Evolutionary conservation across 148 eudicot genomes (phyloP).

Genomic region (Simmondsia chinensis): DNA sequence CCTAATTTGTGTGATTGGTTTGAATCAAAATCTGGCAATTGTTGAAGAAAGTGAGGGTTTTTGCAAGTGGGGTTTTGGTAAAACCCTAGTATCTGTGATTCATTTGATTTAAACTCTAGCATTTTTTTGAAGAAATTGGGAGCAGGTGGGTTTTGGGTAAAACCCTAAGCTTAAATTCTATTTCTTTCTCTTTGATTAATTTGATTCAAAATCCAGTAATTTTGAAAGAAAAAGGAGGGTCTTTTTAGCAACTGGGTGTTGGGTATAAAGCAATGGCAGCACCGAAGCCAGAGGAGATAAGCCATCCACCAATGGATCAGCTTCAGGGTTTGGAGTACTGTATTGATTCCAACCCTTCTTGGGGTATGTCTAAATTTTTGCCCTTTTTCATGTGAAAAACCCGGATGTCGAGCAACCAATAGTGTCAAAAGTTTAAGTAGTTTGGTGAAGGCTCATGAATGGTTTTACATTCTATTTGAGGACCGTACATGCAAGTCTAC

Average conservation of each 20-base stretch:
- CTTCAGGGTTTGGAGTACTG: conserved; percentile 97
- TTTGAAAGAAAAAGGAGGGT: not conserved
- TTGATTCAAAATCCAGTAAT: too few relatives aligned
- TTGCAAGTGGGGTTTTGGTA: too few relatives aligned
- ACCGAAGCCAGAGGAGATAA: conserved; percentile 74
- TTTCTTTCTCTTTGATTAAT: conserved; percentile 1
- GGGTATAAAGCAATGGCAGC: conserved; percentile 36
- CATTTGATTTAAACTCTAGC: conserved; percentile 10
- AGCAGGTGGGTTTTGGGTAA: not conserved
- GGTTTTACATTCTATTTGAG: too few relatives aligned
- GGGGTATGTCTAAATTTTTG: conserved; percentile 48
- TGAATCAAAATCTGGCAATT: too few relatives aligned
- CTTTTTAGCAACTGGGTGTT: not conserved
- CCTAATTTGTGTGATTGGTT: too few relatives aligned
- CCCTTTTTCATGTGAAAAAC: not conserved
- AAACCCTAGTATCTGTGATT: conserved; percentile 12
- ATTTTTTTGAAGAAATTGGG: too few relatives aligned
- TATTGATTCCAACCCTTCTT: conserved; percentile 93
- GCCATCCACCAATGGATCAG: conserved; percentile 88
- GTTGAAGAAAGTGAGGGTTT: too few relatives aligned
- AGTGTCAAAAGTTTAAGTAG: too few relatives aligned
- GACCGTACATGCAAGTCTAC: too few relatives aligned
- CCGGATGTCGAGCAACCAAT: too few relatives aligned
- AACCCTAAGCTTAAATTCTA: not conserved
- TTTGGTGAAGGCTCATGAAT: too few relatives aligned